These are phyloP conservation scores for Ophiocordyceps camponoti-leonardi DNA, from an alignment of 2,329 filamentous ascomycete species.

Conservation along the genomic window DNA sequence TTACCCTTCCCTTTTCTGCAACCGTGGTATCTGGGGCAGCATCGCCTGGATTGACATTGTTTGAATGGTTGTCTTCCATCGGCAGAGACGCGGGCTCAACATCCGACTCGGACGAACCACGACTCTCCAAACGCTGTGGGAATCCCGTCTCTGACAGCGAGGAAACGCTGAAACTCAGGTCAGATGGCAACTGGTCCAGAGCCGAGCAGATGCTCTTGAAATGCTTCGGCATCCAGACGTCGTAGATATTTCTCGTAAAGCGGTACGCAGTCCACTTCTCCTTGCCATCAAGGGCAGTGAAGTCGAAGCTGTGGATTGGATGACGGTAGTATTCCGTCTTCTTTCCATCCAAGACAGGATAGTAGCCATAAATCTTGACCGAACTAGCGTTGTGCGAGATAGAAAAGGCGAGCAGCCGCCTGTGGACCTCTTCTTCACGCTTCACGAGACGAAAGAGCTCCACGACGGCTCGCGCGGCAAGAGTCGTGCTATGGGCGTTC, in stretches of 20 bases:
- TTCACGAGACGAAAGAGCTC: constrained; percentile 20
- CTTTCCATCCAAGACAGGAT: constrained; percentile 18
- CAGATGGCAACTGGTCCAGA: constrained; percentile 2
- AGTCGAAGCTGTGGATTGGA: constrained; percentile 15
- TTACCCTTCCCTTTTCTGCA: too few species aligned
- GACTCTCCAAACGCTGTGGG: too few species aligned
- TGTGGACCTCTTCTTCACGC: constrained; percentile 18
- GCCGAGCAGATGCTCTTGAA: constrained; percentile 1
- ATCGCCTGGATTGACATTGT: too few species aligned
- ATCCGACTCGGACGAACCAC: too few species aligned
- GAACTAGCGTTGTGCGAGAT: constrained; percentile 14
- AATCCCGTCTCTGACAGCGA: constrained; percentile 2
- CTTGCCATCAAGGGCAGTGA: constrained; percentile 8
- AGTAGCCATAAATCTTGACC: constrained; percentile 23
- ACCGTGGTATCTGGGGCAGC: too few species aligned
- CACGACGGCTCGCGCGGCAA: constrained; percentile 19
- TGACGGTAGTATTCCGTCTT: constrained; percentile 20
- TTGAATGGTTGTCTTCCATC: too few species aligned
- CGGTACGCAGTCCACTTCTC: constrained; percentile 2
- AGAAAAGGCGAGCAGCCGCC: constrained; percentile 25
- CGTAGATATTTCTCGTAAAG: constrained; percentile 3
- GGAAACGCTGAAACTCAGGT: background rate
- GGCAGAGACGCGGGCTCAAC: too few species aligned
- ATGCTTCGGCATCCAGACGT: constrained; percentile 2
- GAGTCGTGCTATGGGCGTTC: constrained; percentile 22